Conservation (phyloP, 495 filamentous ascomycete species). For the Neurospora cerealis region DNA sequence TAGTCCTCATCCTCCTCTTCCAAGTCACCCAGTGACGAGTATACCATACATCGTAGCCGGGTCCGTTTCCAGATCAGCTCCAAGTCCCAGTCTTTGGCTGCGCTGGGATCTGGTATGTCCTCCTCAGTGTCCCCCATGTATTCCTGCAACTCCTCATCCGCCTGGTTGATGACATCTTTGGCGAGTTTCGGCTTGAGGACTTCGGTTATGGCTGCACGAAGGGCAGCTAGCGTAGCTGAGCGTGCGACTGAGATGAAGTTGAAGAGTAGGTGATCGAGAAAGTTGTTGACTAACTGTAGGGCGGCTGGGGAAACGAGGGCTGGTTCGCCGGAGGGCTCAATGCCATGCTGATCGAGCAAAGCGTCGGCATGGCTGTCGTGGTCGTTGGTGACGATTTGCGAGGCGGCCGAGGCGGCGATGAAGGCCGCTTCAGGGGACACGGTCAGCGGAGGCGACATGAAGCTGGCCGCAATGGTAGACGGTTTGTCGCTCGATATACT, state of each 20-base stretch:
- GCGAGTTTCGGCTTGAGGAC: constrained; percentile 84
- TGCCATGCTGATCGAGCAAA: constrained; percentile 53
- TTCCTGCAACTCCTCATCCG: constrained; percentile 84
- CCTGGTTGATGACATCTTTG: constrained; percentile 73
- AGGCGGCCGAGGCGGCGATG: constrained; percentile 80
- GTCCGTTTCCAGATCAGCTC: constrained; percentile 86
- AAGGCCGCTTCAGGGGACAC: constrained; percentile 76
- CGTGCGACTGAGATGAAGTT: constrained; percentile 72
- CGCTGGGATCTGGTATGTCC: constrained; percentile 42
- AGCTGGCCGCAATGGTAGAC: constrained; percentile 35
- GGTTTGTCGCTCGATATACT: constrained; percentile 49
- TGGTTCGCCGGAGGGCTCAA: constrained; percentile 51
- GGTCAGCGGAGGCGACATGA: constrained; percentile 52
- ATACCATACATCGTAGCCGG: constrained; percentile 92
- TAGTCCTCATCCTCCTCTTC: constrained; percentile 95
- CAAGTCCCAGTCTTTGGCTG: constrained; percentile 63
- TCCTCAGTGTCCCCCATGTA: constrained; percentile 76
- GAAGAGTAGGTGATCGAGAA: constrained; percentile 88
- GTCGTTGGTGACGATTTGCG: constrained; percentile 83
- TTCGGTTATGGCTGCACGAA: constrained; percentile 77
- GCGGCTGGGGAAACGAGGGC: constrained; percentile 70
- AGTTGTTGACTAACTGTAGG: constrained; percentile 74
- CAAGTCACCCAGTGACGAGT: constrained; percentile 91
- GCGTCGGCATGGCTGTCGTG: constrained; percentile 62
- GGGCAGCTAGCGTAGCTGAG: constrained; percentile 65